Evolutionary conservation across 306 rosid species (phyloP).

Genomic region (Dryas octopetala): DNA sequence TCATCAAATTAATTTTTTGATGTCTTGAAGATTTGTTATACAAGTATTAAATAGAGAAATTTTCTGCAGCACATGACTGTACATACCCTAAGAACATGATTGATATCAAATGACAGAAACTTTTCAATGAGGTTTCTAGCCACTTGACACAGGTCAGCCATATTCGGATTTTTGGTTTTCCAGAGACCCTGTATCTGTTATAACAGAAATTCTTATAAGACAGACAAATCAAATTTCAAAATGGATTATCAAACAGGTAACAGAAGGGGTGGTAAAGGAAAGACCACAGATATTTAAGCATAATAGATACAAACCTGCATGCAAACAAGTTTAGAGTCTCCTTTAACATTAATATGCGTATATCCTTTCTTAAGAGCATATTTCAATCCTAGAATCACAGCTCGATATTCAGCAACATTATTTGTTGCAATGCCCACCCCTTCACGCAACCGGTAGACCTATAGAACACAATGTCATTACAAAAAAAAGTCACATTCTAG

Average conservation of each 20-base stretch:
- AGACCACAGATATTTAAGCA: background rate
- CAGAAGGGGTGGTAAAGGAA: background rate
- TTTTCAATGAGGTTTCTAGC: slow-evolving; percentile 55
- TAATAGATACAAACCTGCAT: slow-evolving; percentile 67
- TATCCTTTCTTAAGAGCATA: slow-evolving; percentile 63
- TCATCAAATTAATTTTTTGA: background rate
- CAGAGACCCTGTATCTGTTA: slow-evolving; percentile 70
- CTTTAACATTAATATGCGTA: slow-evolving; percentile 52
- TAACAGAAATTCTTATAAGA: slow-evolving; percentile 15
- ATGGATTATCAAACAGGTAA: background rate
- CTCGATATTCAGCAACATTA: slow-evolving; percentile 80
- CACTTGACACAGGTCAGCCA: slow-evolving; percentile 58
- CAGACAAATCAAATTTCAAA: background rate
- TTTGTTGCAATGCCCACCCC: slow-evolving; percentile 75
- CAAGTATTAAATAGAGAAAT: background rate
- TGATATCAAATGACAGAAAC: slow-evolving; percentile 67
- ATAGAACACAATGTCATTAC: slow-evolving; percentile 15
- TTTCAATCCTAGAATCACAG: slow-evolving; percentile 67
- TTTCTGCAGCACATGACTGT: background rate
- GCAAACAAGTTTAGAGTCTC: slow-evolving; percentile 87
- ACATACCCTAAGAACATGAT: slow-evolving; percentile 68
- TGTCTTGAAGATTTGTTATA: background rate
- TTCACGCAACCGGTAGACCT: slow-evolving; percentile 71
- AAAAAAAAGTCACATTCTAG: slow-evolving; percentile 4
- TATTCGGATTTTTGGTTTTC: slow-evolving; percentile 63